Evolutionary conservation across 305 asterid genomes (phyloP).

Genomic region (Rubia balearica): DNA sequence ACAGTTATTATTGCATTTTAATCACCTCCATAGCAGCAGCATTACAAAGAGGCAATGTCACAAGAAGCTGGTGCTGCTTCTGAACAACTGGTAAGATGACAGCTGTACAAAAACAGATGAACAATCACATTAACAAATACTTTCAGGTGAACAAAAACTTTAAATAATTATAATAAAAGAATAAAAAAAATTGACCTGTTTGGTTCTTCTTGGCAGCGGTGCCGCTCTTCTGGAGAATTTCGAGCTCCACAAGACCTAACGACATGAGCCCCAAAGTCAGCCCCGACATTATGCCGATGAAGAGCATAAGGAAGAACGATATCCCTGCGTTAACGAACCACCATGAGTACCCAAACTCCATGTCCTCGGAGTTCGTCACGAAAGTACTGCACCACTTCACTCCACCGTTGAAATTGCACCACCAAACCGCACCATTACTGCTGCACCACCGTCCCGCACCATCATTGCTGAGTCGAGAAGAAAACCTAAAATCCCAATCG

Average conservation of each 20-base stretch:
- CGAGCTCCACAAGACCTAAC: slow-evolving; percentile 85
- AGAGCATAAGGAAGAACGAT: slow-evolving; percentile 78
- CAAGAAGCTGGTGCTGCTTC: slow-evolving; percentile 96
- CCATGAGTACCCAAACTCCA: slow-evolving; percentile 75
- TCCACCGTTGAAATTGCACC: too few species aligned
- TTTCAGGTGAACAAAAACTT: neutral
- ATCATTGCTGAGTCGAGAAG: too few species aligned
- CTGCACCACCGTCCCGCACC: too few species aligned
- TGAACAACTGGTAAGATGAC: slow-evolving; percentile 75
- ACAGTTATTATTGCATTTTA: neutral
- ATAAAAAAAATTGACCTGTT: slow-evolving; percentile 45
- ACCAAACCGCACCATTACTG: too few species aligned
- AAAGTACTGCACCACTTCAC: too few species aligned
- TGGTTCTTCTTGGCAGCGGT: slow-evolving; percentile 64
- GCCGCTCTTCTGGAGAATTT: slow-evolving; percentile 80
- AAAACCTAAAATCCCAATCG: too few species aligned
- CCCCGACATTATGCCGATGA: slow-evolving; percentile 97
- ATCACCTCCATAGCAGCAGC: slow-evolving; percentile 96
- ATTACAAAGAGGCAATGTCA: slow-evolving; percentile 77
- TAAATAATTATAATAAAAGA: neutral
- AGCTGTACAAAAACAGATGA: slow-evolving; percentile 40
- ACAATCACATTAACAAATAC: neutral
- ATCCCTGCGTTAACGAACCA: slow-evolving; percentile 90
- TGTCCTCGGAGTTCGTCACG: too few species aligned
- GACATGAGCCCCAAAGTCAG: slow-evolving; percentile 92